A percentile compares a stretch with the other conserved stretches of the same genome.
phyloP scores from a whole-genome alignment of 805 yeast species.

The Kazachstania africana region DNA sequence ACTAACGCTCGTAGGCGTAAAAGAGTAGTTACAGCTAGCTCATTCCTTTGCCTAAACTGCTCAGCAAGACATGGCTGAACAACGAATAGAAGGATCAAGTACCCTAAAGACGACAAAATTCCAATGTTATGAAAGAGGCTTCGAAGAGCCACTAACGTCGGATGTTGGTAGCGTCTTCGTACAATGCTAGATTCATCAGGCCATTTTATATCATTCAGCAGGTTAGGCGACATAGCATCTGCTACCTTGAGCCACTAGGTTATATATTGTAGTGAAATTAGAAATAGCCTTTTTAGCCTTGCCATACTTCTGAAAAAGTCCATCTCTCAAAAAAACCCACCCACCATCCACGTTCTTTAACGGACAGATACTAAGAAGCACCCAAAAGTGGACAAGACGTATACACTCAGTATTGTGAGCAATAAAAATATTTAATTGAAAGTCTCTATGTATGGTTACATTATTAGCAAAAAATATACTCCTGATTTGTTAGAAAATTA shows the following conservation, averaged over 20 bases:
- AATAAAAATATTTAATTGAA: no score
- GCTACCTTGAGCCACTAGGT: no score
- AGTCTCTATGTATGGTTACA: no score
- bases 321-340: neutral
- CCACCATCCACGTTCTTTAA: neutral
- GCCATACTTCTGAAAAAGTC: neutral
- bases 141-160: slow-evolving; percentile 13
- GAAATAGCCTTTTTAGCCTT: neutral
- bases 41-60: slow-evolving; percentile 31
- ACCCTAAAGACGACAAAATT: slow-evolving; percentile 11
- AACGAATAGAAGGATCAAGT: slow-evolving; percentile 10
- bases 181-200: slow-evolving; percentile 16
- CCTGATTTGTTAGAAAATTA: no score
- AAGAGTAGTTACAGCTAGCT: slow-evolving; percentile 23
- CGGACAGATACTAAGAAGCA: neutral
- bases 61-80: slow-evolving; percentile 32
- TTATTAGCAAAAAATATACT: no score
- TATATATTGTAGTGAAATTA: neutral
- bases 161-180: slow-evolving; percentile 6
- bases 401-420: no score
- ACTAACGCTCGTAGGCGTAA: slow-evolving; percentile 22
- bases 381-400: neutral
- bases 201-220: slow-evolving; percentile 6
- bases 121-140: slow-evolving; percentile 23
- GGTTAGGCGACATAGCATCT: no score